Evolutionary conservation across 257 asterid species (phyloP).

Genomic region (Primulina tabacum): DNA sequence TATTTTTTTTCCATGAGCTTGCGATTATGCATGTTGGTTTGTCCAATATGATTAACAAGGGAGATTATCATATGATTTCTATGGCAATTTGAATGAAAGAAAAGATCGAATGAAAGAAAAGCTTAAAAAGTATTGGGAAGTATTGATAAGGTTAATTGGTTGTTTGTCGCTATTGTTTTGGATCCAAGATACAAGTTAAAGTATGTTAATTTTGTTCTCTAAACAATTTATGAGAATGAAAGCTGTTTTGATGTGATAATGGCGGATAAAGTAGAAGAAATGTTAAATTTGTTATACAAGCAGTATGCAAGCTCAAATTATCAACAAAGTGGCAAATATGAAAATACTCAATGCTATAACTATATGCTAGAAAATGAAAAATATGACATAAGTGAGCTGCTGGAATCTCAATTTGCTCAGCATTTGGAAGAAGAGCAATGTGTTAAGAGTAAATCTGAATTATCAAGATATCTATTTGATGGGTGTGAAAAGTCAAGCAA

Average conservation of each 20-base stretch:
- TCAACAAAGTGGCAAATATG: too few species aligned
- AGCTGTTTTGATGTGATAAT: too few species aligned
- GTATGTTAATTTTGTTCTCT: neutral
- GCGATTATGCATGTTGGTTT: neutral
- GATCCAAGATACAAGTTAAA: neutral
- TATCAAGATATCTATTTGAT: neutral
- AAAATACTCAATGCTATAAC: neutral
- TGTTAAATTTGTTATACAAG: too few species aligned
- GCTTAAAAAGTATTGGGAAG: neutral
- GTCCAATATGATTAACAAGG: neutral
- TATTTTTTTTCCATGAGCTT: neutral
- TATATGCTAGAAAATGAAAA: neutral
- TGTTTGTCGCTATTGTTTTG: neutral
- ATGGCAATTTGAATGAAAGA: neutral
- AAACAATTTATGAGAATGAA: too few species aligned
- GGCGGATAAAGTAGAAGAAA: too few species aligned
- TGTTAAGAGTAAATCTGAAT: neutral
- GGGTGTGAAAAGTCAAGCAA: neutral
- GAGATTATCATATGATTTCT: neutral
- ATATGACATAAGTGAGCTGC: neutral
- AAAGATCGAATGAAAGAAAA: neutral
- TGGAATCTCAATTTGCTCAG: neutral
- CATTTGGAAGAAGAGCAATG: neutral
- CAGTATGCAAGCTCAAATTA: too few species aligned
- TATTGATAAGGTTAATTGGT: neutral